Evolutionary conservation across 768 basidiomycete species (phyloP), one percentile per base, ranked within the genome.

Genomic region (Tulasnella sp.): DNA sequence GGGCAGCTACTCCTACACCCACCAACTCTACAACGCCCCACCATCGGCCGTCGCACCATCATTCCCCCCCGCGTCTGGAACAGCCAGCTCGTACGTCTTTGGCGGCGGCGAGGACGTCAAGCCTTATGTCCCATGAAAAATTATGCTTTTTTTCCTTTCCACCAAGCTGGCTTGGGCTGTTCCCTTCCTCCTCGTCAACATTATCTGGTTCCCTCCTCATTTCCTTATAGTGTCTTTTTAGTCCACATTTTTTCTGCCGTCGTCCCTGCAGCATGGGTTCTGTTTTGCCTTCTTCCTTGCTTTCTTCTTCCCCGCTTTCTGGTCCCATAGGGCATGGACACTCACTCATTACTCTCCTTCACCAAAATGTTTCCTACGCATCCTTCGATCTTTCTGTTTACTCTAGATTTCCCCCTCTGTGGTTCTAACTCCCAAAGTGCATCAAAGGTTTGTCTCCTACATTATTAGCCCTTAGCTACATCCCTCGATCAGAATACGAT

Each of bases 41-140:
- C 69, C 29, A 17, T 70, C 69, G 12, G 69, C 69, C 11, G 37
- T 64, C 40, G 31, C 40, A n/a, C 72, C 72, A 29, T 22, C 72
- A 22, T 73, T 73, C 72, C 72, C 72, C 12, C 72, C 72, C 36
- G 72, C 52, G 3, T 73, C 72, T 37, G 42, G 72, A 17, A 73
- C 72, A 29, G 72, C 72, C 37, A 45, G 72, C 31, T 38, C 72
- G 37, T 73, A 73, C 52, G 72, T 73, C 52, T 73, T 73, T 45
- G 40, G 40, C 72, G 45, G 37, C 52, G 22, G 52, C 36, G 69
- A 70, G 40, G 69, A 70, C 37, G 40, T 42, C 36, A 70, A 70
- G 69, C 69, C 69, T 19, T 70, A 70, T 70, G 69, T 70, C 29
- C n/a, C 69, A 70, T 42, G 37, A 70, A 15, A 70, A 15, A 70